Conservation (phyloP, 768 basidiomycete genomes). For the Pisolithus sp. region DNA sequence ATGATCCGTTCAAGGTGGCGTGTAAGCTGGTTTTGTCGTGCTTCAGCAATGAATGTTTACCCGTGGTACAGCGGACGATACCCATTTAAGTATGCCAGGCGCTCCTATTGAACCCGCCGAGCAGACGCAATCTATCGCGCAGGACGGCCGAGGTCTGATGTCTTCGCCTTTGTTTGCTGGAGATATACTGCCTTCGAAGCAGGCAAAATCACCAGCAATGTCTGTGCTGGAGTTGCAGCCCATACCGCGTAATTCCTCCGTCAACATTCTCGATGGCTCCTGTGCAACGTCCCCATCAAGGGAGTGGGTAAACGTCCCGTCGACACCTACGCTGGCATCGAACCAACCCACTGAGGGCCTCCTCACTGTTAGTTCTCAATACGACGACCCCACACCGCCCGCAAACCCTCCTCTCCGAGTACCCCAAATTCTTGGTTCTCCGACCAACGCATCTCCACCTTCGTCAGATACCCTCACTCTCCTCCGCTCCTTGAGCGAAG, state of each 20-base stretch:
- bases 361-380: too few species aligned
- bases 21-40: not conserved
- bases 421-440: not conserved
- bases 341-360: too few species aligned
- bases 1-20: not conserved
- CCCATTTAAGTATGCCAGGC: too few species aligned
- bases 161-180: constrained; percentile 6
- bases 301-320: too few species aligned
- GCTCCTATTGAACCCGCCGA: too few species aligned
- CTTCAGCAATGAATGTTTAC: not conserved
- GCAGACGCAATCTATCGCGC: not conserved
- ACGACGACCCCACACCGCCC: not conserved
- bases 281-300: not conserved
- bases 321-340: not conserved
- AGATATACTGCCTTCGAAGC: constrained; percentile 6
- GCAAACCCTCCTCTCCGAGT: not conserved
- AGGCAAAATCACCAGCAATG: constrained; percentile 10
- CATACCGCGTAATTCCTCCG: not conserved
- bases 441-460: not conserved
- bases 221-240: constrained; percentile 17
- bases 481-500: constrained; percentile 38
- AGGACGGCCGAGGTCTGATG: not conserved
- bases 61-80: not conserved
- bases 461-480: constrained; percentile 23
- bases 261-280: not conserved